phyloP scores from a whole-genome alignment of 176 grass and related monocot species.

The Carex scoparia region DNA sequence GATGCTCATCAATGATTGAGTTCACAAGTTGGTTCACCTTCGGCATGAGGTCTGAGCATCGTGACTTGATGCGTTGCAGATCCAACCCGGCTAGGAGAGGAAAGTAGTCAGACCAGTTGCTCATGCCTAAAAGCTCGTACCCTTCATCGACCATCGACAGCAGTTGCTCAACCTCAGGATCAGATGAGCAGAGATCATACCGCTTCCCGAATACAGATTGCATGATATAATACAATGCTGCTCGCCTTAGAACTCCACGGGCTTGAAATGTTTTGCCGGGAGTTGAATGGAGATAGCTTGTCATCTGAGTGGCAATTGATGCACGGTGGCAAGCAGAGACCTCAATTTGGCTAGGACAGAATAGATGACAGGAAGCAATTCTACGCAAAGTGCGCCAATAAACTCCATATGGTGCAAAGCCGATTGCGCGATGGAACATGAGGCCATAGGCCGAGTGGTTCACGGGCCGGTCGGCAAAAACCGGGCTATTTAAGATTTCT shows the following conservation, averaged over 20 bases:
- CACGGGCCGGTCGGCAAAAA: conserved; percentile 52
- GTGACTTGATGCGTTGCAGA: conserved; percentile 43
- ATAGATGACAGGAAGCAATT: conserved; percentile 51
- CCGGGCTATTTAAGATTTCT: conserved; percentile 65
- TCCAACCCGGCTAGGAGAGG: conserved; percentile 56
- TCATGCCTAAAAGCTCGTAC: conserved; percentile 65
- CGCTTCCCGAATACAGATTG: conserved; percentile 71
- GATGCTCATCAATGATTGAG: conserved; percentile 54
- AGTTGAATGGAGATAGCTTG: conserved; percentile 24
- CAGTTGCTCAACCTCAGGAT: conserved; percentile 49
- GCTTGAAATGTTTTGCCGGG: conserved; percentile 23
- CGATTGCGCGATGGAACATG: conserved; percentile 89
- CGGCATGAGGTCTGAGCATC: conserved; percentile 69
- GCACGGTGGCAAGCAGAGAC: conserved; percentile 54
- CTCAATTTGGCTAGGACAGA: conserved; percentile 62
- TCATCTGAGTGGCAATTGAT: conserved; percentile 32
- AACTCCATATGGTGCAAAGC: conserved; percentile 69
- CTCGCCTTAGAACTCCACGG: conserved; percentile 50
- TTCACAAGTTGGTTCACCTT: conserved; percentile 61
- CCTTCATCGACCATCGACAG: conserved; percentile 69
- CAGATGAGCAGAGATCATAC: conserved; percentile 37
- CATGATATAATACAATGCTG: conserved; percentile 85
- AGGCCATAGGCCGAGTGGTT: conserved; percentile 83
- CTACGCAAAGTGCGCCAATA: conserved; percentile 69
- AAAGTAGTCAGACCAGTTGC: conserved; percentile 89